phyloP scores from a whole-genome alignment of 352 stramenopile species.

The Phytophthora megakarya region DNA sequence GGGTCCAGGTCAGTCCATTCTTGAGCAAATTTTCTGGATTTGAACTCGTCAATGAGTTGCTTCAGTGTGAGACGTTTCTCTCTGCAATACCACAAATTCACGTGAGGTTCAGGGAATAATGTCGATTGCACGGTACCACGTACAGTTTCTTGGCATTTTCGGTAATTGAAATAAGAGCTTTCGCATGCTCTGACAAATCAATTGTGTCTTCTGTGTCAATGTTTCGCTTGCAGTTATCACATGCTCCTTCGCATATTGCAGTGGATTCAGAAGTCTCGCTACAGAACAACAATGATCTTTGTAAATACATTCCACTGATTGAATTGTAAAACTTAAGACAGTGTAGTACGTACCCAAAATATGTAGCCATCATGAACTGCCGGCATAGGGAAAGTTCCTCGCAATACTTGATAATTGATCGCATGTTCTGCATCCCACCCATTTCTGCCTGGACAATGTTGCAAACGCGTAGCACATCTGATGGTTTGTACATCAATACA shows the following conservation, averaged over 20 bases:
- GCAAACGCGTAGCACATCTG: constrained; percentile 77
- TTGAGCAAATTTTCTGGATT: constrained; percentile 53
- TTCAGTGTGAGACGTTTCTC: constrained; percentile 72
- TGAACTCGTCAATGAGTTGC: constrained; percentile 73
- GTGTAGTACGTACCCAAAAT: constrained; percentile 63
- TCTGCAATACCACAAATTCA: constrained; percentile 26
- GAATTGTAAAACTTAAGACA: too few relatives aligned
- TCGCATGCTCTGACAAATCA: constrained; percentile 56
- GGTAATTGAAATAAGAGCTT: constrained; percentile 53
- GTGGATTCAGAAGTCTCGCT: constrained; percentile 49
- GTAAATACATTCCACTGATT: constrained; percentile 4
- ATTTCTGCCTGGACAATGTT: constrained; percentile 68
- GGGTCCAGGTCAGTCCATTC: constrained; percentile 43
- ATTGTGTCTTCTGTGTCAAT: constrained; percentile 25
- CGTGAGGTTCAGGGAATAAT: background rate
- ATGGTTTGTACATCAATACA: constrained; percentile 83
- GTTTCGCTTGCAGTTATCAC: constrained; percentile 56
- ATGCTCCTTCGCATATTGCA: constrained; percentile 45
- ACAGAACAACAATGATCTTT: background rate
- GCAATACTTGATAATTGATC: constrained; percentile 71
- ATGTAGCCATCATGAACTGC: constrained; percentile 54
- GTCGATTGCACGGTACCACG: constrained; percentile 1
- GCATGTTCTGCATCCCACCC: constrained; percentile 68
- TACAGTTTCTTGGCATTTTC: constrained; percentile 57
- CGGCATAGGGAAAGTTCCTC: constrained; percentile 43